Evolutionary conservation across 1,139 yeast genomes (phyloP).

Genomic region (Wickerhamiella infanticola): DNA sequence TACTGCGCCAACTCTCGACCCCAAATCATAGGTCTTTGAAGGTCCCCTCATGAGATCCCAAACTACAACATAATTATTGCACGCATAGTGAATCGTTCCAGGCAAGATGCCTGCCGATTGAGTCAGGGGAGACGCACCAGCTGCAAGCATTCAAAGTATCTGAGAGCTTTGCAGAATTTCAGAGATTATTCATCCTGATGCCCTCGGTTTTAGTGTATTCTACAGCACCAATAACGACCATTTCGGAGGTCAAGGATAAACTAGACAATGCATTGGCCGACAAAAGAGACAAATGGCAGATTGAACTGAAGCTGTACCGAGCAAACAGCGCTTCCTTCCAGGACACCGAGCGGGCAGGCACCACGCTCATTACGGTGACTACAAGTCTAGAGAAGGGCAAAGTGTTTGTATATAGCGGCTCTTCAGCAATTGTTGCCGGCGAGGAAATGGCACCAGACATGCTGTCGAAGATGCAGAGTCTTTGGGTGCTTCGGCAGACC

Average conservation of each 20-base stretch:
- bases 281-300: conserved; percentile 45
- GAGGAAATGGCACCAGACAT: conserved; percentile 18
- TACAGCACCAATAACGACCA: conserved; percentile 29
- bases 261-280: conserved; percentile 49
- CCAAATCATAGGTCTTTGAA: conserved; percentile 1
- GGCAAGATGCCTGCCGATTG: conserved; percentile 5
- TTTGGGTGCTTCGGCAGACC: conserved; percentile 61
- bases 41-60: conserved; percentile 2
- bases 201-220: conserved; percentile 8
- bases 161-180: conserved; percentile 1
- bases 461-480: conserved; percentile 44
- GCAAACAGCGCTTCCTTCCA: conserved; percentile 31
- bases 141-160: conserved; percentile 3
- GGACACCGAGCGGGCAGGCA: conserved; percentile 28
- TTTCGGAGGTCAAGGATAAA: conserved; percentile 50
- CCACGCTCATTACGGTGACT: conserved; percentile 41
- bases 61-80: conserved; percentile 1
- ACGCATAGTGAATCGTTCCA: conserved; percentile 2
- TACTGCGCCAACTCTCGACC: conserved; percentile 3
- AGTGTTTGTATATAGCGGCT: conserved; percentile 39
- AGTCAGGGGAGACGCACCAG: conserved; percentile 7
- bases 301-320: conserved; percentile 47
- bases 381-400: conserved; percentile 38
- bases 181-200: not conserved
- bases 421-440: conserved; percentile 19